Evolutionary conservation across 2,329 filamentous ascomycete species (phyloP).

Genomic region (Cladosporium sp.): DNA sequence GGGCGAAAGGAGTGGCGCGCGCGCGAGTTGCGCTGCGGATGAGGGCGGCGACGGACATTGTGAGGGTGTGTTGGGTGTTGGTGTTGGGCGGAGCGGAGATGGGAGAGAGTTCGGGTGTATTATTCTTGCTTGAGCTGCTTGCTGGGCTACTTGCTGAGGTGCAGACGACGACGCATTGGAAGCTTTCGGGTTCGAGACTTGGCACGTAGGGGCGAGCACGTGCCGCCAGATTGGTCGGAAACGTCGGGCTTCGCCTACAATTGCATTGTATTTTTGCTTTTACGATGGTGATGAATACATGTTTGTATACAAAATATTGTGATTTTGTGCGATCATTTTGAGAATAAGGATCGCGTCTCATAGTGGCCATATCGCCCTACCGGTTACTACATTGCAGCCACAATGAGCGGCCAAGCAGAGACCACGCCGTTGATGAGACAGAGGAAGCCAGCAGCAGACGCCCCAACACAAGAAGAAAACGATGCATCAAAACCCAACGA

Average conservation of each 20-base stretch:
- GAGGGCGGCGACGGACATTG: conserved; percentile 17
- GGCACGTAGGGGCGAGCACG: conserved; percentile 11
- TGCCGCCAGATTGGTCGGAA: neutral
- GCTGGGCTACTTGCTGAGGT: conserved; percentile 8
- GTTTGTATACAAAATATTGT: neutral
- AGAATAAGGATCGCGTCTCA: neutral
- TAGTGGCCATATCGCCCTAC: neutral
- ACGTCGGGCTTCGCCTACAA: conserved; percentile 13
- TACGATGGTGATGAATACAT: neutral
- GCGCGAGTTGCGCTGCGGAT: conserved; percentile 17
- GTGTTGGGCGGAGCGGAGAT: conserved; percentile 13
- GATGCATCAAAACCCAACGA: neutral
- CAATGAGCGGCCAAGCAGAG: conserved; percentile 15
- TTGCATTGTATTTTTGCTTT: neutral
- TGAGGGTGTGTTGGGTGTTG: neutral
- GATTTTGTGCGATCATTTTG: neutral
- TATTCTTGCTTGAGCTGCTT: neutral
- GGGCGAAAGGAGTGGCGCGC: conserved; percentile 13
- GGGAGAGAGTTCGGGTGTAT: neutral
- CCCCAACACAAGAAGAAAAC: neutral
- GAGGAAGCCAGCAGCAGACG: neutral
- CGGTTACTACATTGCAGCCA: neutral
- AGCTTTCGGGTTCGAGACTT: conserved; percentile 15
- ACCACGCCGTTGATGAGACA: conserved; percentile 9
- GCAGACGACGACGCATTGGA: conserved; percentile 17